Conservation (phyloP, 805 yeast genomes). For the Yarrowia osloensis region DNA sequence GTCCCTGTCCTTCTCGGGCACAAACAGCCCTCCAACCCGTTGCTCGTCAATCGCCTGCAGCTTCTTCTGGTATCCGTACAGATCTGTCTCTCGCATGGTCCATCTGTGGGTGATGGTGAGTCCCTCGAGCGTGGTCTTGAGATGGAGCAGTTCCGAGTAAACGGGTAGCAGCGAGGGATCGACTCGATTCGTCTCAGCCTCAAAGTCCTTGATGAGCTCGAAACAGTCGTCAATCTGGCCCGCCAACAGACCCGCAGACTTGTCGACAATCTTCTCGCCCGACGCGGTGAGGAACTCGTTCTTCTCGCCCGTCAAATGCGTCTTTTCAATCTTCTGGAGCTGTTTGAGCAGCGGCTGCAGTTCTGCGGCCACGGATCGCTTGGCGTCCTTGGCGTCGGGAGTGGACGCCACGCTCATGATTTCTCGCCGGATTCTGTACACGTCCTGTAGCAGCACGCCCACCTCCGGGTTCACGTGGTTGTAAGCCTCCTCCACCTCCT, state of each 20-base stretch:
- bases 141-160: constrained; percentile 61
- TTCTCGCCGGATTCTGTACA: constrained; percentile 64
- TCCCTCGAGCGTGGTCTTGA: constrained; percentile 76
- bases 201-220: constrained; percentile 68
- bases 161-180: constrained; percentile 57
- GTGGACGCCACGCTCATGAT: constrained; percentile 56
- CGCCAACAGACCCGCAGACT: constrained; percentile 2
- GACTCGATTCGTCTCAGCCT: constrained; percentile 49
- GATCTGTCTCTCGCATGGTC: constrained; percentile 95
- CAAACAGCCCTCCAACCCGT: constrained; percentile 64
- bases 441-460: constrained; percentile 55
- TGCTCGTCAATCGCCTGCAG: constrained; percentile 72
- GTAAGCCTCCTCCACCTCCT: constrained; percentile 57
- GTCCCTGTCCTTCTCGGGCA: constrained; percentile 23
- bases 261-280: constrained; percentile 34
- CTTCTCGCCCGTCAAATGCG: constrained; percentile 56
- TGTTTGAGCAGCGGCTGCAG: constrained; percentile 45
- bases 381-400: constrained; percentile 39
- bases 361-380: constrained; percentile 34
- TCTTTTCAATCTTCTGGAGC: constrained; percentile 49
- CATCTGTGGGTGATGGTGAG: constrained; percentile 90
- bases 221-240: constrained; percentile 70
- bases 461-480: constrained; percentile 56
- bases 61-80: constrained; percentile 76
- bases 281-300: constrained; percentile 43